phyloP scores from a whole-genome alignment of 176 grass and related monocot species.

The Oryza meridionalis region DNA sequence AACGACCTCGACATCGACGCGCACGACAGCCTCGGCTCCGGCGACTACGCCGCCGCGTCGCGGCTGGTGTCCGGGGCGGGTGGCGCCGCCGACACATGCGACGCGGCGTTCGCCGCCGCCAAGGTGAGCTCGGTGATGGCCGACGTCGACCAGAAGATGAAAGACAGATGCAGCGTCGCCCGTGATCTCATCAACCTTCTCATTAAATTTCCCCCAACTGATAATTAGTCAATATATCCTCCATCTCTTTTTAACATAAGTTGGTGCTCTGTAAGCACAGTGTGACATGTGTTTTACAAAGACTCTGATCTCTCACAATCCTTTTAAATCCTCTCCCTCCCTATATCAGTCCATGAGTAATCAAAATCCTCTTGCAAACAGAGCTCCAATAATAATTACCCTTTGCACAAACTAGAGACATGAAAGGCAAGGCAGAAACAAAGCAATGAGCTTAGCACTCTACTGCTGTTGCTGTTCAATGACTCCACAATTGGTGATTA shows the following conservation, averaged over 20 bases:
- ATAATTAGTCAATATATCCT: too few species aligned
- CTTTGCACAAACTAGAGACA: not conserved
- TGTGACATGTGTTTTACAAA: too few species aligned
- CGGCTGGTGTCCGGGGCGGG: not conserved
- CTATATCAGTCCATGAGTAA: not conserved
- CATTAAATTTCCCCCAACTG: not conserved
- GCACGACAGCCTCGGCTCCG: not conserved
- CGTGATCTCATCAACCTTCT: conserved; percentile 11
- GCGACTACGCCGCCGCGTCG: not conserved
- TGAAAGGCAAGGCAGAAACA: too few species aligned
- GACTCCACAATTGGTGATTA: conserved; percentile 75
- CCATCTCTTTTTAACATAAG: too few species aligned
- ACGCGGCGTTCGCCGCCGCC: too few species aligned
- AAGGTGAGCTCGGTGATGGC: not conserved
- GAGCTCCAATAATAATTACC: not conserved
- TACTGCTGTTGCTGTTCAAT: conserved; percentile 38
- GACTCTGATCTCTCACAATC: not conserved
- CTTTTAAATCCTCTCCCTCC: not conserved
- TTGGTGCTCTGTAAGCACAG: too few species aligned
- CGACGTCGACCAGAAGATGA: conserved; percentile 9
- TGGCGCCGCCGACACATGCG: too few species aligned
- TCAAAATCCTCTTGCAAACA: not conserved
- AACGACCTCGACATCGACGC: conserved; percentile 4
- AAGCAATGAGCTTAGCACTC: not conserved
- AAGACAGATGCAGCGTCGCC: not conserved